phyloP scores from a whole-genome alignment of 164 flowering plant species.

The Cinnamomum chago region DNA sequence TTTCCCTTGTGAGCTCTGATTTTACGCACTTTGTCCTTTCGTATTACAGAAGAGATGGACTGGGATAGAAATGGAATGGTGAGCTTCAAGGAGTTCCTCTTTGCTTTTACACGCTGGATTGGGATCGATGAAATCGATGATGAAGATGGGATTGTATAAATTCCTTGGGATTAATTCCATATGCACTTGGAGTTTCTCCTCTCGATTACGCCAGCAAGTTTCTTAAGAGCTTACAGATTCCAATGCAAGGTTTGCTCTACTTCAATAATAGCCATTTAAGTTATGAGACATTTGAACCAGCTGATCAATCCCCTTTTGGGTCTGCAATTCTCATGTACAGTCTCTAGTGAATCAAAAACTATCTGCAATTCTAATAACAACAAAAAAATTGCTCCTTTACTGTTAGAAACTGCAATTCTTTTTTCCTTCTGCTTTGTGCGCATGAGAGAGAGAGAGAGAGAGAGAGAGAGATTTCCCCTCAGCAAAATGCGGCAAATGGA shows the following conservation, averaged over 20 bases:
- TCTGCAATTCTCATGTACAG: slow-evolving; percentile 14
- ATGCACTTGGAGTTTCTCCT: not conserved
- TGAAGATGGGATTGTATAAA: slow-evolving; percentile 31
- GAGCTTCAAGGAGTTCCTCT: slow-evolving; percentile 92
- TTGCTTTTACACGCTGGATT: slow-evolving; percentile 92
- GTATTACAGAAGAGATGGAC: slow-evolving; percentile 92
- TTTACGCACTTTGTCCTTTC: too few relatives aligned
- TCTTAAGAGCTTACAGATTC: not conserved
- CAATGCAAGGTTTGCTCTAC: slow-evolving; percentile 6
- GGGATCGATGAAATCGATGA: slow-evolving; percentile 79
- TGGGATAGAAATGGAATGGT: slow-evolving; percentile 98
- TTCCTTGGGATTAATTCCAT: not conserved
- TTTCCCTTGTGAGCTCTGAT: too few relatives aligned
- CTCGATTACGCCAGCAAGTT: not conserved
- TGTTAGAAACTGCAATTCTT: not conserved
- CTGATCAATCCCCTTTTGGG: slow-evolving; percentile 2
- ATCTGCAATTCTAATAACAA: not conserved
- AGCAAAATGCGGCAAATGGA: too few relatives aligned
- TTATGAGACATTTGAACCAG: slow-evolving; percentile 5
- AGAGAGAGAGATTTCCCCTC: too few relatives aligned
- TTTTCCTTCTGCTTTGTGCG: not conserved
- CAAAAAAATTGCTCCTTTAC: not conserved
- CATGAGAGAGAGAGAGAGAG: not conserved
- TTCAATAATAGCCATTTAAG: slow-evolving; percentile 7
- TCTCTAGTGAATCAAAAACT: not conserved